These are phyloP conservation scores for Verbena officinalis DNA, from an alignment of 257 asterid species.

Conservation along the genomic window DNA sequence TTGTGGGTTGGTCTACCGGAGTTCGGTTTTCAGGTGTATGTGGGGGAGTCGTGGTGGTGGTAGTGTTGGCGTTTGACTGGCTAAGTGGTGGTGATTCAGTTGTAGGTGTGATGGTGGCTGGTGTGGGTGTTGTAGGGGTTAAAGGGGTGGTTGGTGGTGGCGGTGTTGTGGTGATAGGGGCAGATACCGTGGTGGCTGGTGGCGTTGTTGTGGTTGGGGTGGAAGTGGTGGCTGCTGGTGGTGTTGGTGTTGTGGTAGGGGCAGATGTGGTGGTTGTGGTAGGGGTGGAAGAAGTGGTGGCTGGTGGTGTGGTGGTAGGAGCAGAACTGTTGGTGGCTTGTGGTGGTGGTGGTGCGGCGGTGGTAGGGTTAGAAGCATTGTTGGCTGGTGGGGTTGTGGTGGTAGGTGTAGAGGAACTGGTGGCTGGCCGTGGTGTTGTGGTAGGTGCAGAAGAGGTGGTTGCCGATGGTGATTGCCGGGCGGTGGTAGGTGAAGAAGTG, in stretches of 20 bases:
- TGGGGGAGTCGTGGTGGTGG: too few relatives aligned
- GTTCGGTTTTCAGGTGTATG: too few relatives aligned
- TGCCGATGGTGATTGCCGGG: too few relatives aligned
- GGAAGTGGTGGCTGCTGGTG: constrained; percentile 22
- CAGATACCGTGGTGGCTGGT: constrained; percentile 29
- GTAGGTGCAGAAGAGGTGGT: neutral
- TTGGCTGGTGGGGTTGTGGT: constrained; percentile 28
- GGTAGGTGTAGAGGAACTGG: neutral
- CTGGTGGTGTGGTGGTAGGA: neutral
- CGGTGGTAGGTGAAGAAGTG: too few relatives aligned
- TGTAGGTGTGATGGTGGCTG: constrained; percentile 21
- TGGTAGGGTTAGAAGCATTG: neutral
- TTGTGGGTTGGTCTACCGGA: constrained; percentile 26
- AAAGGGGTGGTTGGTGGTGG: constrained; percentile 12
- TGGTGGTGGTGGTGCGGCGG: constrained; percentile 28
- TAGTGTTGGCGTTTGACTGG: neutral
- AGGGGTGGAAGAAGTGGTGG: constrained; percentile 1
- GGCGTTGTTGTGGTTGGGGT: constrained; percentile 3
- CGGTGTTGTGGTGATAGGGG: neutral
- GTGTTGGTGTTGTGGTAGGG: neutral
- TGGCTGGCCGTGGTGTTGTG: constrained; percentile 18
- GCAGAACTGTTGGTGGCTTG: constrained; percentile 22
- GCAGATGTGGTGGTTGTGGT: constrained; percentile 18
- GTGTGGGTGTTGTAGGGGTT: constrained; percentile 24
- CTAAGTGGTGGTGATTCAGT: neutral